Evolutionary conservation across 2,329 filamentous ascomycete species (phyloP), one percentile per base, ranked within the genome.

Genomic region (Cordyceps farinosa): DNA sequence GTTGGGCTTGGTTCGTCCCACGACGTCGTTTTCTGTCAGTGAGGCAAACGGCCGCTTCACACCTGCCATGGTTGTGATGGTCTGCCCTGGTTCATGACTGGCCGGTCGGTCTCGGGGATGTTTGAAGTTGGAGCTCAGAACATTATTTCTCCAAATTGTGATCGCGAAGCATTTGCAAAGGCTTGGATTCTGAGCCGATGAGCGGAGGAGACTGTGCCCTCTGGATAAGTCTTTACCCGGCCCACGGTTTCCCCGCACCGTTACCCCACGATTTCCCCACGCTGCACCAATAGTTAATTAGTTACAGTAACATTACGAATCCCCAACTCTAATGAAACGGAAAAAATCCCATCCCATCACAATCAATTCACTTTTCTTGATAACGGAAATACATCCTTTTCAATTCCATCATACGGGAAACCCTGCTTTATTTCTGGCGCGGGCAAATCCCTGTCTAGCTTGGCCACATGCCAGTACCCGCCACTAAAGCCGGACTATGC

Each of bases 41-140:
- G 73, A 67, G 62, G 70, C 67, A n/a, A 77, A 71, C 15, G 74
- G 70, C 70, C 78, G 73, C 70, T 79, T 80, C 62, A 79, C 72
- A 61, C 77, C 77, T 15, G 76, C 75, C 66, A 75, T 75, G 55
- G 66, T 68, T 63, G 69, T 70, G 36, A 64, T 65, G 54, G 65
- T 66, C 40, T 22, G n/a, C 7, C 22, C 29, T 36, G 13, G 58
- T n/a, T 32, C 58, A 61, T 61, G 50, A 27, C 48, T 50, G 36
- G 44, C 8, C 22, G 29, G 15, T 34, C 2, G 52, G 8, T 11
- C 17, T 34, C 15, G 48, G 54, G 27, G 13, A n/a, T 27, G 8
- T 40, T 30, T 42, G 9, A 52, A 40, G 5, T 32, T 3, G 22
- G 40, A 53, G 34, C 27, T 27, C 10, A 27, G 13, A 29, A 36